Evolutionary conservation across 176 grass and related monocot species (phyloP).

Genomic region (Aegilops sharonensis): DNA sequence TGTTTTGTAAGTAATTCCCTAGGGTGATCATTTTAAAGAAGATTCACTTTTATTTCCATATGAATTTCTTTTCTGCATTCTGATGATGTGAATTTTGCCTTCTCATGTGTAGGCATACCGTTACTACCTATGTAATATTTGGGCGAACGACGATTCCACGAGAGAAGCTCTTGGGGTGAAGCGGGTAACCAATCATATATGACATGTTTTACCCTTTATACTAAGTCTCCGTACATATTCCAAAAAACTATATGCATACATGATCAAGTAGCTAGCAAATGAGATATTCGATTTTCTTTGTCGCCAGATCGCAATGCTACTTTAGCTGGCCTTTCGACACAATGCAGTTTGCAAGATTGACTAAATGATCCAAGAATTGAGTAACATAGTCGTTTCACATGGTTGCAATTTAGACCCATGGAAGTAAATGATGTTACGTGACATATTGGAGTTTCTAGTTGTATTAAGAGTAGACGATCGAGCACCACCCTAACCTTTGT

Average conservation of each 20-base stretch:
- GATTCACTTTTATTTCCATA: neutral
- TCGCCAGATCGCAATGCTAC: neutral
- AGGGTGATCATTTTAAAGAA: neutral
- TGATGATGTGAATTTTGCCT: neutral
- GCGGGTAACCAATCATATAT: conserved; percentile 27
- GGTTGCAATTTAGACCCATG: too few species aligned
- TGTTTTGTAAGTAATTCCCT: conserved; percentile 37
- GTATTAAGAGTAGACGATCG: neutral
- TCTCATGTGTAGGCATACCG: conserved; percentile 25
- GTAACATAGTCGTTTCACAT: too few species aligned
- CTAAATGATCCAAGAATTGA: too few species aligned
- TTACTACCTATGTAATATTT: conserved; percentile 36
- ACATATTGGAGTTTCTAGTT: neutral
- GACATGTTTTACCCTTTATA: neutral
- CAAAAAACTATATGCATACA: neutral
- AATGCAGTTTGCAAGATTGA: too few species aligned
- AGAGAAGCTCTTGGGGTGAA: conserved; percentile 43
- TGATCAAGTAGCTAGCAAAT: neutral
- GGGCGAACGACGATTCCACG: conserved; percentile 33
- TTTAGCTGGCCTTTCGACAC: neutral
- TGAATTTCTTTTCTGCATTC: neutral
- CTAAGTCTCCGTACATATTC: neutral
- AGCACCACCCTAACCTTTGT: neutral
- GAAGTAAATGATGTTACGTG: too few species aligned
- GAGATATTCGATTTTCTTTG: neutral